Evolutionary conservation across 768 basidiomycete genomes (phyloP).

Genomic region (Amanita polypyramis): DNA sequence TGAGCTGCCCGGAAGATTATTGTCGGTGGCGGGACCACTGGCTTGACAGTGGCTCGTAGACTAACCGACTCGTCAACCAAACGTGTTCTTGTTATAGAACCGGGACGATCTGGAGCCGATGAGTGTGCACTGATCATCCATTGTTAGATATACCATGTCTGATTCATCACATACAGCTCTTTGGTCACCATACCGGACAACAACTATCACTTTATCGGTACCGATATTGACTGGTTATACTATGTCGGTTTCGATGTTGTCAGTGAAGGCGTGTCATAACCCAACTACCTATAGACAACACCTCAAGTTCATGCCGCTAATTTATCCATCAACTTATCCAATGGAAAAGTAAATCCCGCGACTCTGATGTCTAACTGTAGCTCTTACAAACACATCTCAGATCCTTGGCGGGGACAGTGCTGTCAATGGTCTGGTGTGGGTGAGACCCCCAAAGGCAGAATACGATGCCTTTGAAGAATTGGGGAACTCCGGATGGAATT

Average conservation of each 20-base stretch:
- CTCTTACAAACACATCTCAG: conserved; percentile 8
- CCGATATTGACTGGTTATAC: conserved; percentile 20
- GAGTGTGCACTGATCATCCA: conserved; percentile 11
- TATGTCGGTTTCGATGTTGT: conserved; percentile 9
- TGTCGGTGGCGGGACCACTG: conserved; percentile 23
- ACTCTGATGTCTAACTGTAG: neutral
- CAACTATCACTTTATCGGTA: conserved; percentile 17
- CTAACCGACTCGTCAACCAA: conserved; percentile 23
- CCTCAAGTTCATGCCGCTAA: conserved; percentile 17
- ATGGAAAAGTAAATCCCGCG: conserved; percentile 15
- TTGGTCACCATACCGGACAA: conserved; percentile 20
- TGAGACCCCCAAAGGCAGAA: conserved; percentile 17
- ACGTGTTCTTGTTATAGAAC: conserved; percentile 29
- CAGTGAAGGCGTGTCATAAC: neutral
- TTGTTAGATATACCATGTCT: no score
- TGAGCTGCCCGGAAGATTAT: conserved; percentile 19
- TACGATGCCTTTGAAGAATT: conserved; percentile 10
- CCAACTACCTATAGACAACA: conserved; percentile 10
- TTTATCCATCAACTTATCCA: conserved; percentile 17
- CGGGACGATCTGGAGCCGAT: conserved; percentile 17
- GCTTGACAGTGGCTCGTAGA: conserved; percentile 21
- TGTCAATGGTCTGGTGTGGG: conserved; percentile 27
- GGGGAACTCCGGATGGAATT: conserved; percentile 14
- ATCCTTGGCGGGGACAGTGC: conserved; percentile 26
- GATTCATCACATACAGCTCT: conserved; percentile 7